These are phyloP conservation scores for Pseudonectria buxi DNA, from an alignment of 2,329 filamentous ascomycete species.

Conservation along the genomic window DNA sequence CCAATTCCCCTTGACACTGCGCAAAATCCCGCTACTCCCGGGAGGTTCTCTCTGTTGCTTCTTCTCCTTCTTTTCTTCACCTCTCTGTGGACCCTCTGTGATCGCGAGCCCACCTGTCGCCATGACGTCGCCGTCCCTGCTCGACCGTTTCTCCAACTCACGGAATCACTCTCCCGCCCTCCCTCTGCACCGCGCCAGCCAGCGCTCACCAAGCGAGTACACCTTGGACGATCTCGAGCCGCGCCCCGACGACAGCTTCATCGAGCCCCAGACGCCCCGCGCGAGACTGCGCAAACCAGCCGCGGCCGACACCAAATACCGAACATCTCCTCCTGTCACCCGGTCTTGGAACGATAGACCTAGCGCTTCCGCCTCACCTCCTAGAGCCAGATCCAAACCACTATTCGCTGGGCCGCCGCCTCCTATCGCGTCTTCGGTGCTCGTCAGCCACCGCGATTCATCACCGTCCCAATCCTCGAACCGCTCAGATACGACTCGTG, in stretches of 20 bases:
- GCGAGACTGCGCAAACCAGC: slow-evolving; percentile 15
- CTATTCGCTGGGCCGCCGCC: slow-evolving; percentile 46
- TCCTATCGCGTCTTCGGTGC: slow-evolving; percentile 40
- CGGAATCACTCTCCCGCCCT: slow-evolving; percentile 19
- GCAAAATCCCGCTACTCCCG: too few species aligned
- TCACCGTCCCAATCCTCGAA: slow-evolving; percentile 5
- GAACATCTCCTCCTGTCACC: slow-evolving; percentile 12
- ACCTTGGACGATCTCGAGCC: slow-evolving; percentile 35
- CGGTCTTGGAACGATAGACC: slow-evolving; percentile 16
- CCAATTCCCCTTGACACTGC: too few species aligned
- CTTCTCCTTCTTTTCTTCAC: not conserved
- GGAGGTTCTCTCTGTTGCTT: too few species aligned
- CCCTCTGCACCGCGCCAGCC: slow-evolving; percentile 19
- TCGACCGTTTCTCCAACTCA: slow-evolving; percentile 21
- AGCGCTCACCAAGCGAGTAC: slow-evolving; percentile 27
- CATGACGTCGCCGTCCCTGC: slow-evolving; percentile 24
- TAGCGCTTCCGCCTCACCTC: slow-evolving; percentile 25
- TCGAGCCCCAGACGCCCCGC: slow-evolving; percentile 15
- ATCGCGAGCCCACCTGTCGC: too few species aligned
- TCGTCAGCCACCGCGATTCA: slow-evolving; percentile 16
- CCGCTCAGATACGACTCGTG: slow-evolving; percentile 7
- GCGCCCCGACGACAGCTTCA: slow-evolving; percentile 23
- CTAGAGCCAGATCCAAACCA: slow-evolving; percentile 24
- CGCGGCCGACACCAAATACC: slow-evolving; percentile 4
- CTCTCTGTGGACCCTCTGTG: too few species aligned